These are phyloP conservation scores for Ichthyophthirius multifiliis DNA, from an alignment of 169 alveolate species.

Conservation along the genomic window DNA sequence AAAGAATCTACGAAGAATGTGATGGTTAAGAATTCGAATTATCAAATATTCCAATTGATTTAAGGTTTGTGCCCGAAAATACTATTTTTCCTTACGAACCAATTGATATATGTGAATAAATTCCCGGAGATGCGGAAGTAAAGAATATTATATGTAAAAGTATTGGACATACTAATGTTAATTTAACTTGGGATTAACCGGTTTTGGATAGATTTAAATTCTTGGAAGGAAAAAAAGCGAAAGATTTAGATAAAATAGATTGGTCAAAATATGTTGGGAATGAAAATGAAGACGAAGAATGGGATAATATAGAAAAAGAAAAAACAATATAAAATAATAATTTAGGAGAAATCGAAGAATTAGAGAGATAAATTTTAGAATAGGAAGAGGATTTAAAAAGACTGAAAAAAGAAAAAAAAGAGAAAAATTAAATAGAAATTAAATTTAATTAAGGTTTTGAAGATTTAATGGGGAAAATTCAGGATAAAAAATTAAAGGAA, in stretches of 20 bases:
- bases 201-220: conserved; percentile 88
- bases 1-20: conserved; percentile 89
- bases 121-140: conserved; percentile 91
- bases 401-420: conserved; percentile 48
- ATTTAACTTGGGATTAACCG: conserved; percentile 96
- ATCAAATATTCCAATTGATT: conserved; percentile 91
- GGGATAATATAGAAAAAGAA: conserved; percentile 39
- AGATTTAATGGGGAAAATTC: conserved; percentile 33
- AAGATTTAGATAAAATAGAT: conserved; percentile 69
- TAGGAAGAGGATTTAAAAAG: conserved; percentile 50
- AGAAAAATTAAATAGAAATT: conserved; percentile 58
- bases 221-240: conserved; percentile 63
- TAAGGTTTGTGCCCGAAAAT: conserved; percentile 93
- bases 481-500: not conserved
- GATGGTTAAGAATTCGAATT: conserved; percentile 95
- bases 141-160: conserved; percentile 86
- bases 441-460: conserved; percentile 60
- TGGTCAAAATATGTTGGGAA: conserved; percentile 65
- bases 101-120: conserved; percentile 85
- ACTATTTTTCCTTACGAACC: conserved; percentile 89
- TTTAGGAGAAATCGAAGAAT: conserved; percentile 45
- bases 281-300: conserved; percentile 61
- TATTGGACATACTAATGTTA: conserved; percentile 91
- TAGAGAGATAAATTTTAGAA: conserved; percentile 57
- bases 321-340: conserved; percentile 49